Conservation (phyloP, 1,139 yeast species). For the Chernovozyma aurita region DNA sequence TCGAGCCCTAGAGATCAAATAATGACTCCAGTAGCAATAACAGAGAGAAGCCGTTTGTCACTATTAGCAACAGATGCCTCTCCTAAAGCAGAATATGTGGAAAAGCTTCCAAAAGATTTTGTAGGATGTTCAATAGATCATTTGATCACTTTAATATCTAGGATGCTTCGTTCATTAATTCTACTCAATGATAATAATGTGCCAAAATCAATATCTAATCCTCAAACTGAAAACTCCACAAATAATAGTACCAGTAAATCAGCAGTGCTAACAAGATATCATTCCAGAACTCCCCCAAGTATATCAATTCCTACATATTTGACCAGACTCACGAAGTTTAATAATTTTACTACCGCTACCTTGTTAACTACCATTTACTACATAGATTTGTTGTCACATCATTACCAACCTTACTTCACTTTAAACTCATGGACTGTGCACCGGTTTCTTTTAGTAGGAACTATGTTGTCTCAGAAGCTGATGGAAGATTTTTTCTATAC, state of each 20-base stretch:
- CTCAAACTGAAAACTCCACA: constrained; percentile 10
- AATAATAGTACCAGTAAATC: constrained; percentile 14
- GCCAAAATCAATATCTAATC: constrained; percentile 30
- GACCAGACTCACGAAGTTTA: constrained; percentile 73
- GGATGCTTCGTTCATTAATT: constrained; percentile 76
- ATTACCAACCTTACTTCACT: constrained; percentile 72
- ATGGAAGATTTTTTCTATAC: constrained; percentile 93
- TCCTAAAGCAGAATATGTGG: background rate
- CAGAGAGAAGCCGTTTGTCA: background rate
- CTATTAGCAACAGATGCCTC: background rate
- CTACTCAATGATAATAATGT: constrained; percentile 59
- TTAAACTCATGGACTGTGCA: constrained; percentile 91
- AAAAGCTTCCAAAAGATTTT: constrained; percentile 50
- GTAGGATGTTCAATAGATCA: constrained; percentile 68
- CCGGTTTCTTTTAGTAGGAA: constrained; percentile 83
- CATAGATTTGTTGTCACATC: constrained; percentile 76
- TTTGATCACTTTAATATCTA: constrained; percentile 63
- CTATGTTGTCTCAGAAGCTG: constrained; percentile 88
- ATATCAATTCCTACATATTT: constrained; percentile 79
- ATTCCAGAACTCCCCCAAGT: constrained; percentile 86
- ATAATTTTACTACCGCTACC: constrained; percentile 79
- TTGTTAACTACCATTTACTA: constrained; percentile 79
- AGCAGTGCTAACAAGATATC: constrained; percentile 72
- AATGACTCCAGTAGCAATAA: background rate
- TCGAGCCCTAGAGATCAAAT: constrained; percentile 1